A percentile compares a stretch with the other conserved stretches of the same genome.
These are phyloP conservation scores for Malassezia caprae DNA, from an alignment of 1,284 basidiomycete species.

Conservation along the genomic window DNA sequence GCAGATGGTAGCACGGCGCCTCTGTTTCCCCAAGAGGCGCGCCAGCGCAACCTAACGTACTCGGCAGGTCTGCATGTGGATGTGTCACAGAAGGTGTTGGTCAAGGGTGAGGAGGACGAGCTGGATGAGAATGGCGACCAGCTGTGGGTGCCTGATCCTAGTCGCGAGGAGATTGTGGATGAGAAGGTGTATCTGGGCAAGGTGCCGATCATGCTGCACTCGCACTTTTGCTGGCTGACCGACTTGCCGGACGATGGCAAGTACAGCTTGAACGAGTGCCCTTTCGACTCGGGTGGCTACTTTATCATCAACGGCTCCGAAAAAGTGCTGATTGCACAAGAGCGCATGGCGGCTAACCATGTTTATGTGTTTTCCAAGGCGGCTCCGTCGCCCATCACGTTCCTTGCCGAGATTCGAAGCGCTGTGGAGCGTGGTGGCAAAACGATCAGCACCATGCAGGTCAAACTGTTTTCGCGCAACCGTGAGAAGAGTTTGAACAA, in stretches of 20 bases:
- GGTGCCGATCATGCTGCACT: conserved; percentile 95
- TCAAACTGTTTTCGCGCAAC: conserved; percentile 86
- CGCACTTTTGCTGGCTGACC: conserved; percentile 84
- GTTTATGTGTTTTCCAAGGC: conserved; percentile 99
- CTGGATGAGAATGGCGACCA: conserved; percentile 60
- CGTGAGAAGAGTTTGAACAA: conserved; percentile 72
- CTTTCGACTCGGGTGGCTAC: conserved; percentile 87
- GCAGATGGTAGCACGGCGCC: conserved; percentile 86
- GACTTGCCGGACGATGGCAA: conserved; percentile 68
- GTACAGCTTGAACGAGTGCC: conserved; percentile 89
- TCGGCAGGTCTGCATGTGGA: conserved; percentile 93
- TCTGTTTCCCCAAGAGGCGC: conserved; percentile 94
- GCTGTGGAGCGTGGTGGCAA: conserved; percentile 98
- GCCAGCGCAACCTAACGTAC: conserved; percentile 86
- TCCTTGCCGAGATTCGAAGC: conserved; percentile 91
- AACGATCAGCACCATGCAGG: conserved; percentile 94
- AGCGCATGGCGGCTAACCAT: conserved; percentile 98
- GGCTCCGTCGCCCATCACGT: conserved; percentile 88
- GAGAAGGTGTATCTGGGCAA: conserved; percentile 93
- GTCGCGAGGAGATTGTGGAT: conserved; percentile 55
- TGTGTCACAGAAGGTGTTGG: conserved; percentile 74
- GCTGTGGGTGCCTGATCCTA: conserved; percentile 61
- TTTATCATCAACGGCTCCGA: conserved; percentile 99
- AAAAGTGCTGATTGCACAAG: conserved; percentile 97
- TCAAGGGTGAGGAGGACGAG: conserved; percentile 65